Evolutionary conservation across 192 early-diverging fungal genomes (phyloP).

Genomic region (Phycomyces blakesleeanus): DNA sequence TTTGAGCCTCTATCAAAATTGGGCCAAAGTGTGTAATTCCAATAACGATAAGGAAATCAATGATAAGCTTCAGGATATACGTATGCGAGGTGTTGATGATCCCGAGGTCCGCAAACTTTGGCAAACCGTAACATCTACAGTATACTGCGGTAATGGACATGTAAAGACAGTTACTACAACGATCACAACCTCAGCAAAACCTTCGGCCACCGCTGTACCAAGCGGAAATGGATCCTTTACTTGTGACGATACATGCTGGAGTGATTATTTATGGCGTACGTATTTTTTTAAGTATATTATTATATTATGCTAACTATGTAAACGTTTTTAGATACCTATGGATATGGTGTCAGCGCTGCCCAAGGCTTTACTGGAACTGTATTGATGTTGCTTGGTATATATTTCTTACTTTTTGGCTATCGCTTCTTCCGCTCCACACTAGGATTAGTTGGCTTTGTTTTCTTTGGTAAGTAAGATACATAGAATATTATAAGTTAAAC

Average conservation of each 20-base stretch:
- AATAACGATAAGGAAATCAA: constrained; percentile 6
- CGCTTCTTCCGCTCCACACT: constrained; percentile 46
- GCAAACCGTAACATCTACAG: constrained; percentile 23
- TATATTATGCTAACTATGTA: background rate
- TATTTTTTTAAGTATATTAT: background rate
- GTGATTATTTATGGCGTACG: constrained; percentile 33
- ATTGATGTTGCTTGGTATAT: constrained; percentile 38
- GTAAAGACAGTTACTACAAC: constrained; percentile 28
- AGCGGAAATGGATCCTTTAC: background rate
- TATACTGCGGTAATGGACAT: constrained; percentile 29
- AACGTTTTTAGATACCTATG: constrained; percentile 29
- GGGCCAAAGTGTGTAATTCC: constrained; percentile 13
- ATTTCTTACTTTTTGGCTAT: constrained; percentile 49
- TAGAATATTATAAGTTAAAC: background rate
- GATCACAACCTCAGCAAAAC: constrained; percentile 15
- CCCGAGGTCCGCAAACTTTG: constrained; percentile 4
- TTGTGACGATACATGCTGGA: constrained; percentile 33
- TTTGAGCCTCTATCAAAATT: constrained; percentile 20
- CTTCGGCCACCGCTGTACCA: constrained; percentile 7
- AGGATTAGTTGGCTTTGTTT: constrained; percentile 44
- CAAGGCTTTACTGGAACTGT: constrained; percentile 41
- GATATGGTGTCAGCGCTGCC: constrained; percentile 36
- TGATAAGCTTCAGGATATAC: background rate
- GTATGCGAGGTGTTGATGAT: background rate
- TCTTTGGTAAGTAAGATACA: constrained; percentile 36